Base-by-base conservation (phyloP, 2,329 filamentous ascomycete genomes). In the Pseudopithomyces maydicus region DNA sequence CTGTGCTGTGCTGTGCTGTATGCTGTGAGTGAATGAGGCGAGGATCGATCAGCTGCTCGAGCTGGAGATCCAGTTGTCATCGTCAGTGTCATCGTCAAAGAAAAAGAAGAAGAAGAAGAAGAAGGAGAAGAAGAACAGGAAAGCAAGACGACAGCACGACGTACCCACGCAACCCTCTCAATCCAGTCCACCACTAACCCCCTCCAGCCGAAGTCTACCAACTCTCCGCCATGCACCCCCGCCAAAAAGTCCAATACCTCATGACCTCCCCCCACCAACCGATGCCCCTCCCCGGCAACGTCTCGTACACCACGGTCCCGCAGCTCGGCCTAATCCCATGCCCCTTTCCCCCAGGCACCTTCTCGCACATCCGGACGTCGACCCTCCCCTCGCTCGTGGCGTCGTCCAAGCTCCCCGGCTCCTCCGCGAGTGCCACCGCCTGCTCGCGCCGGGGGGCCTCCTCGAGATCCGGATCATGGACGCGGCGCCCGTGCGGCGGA, bases 381-480 rank as follows among this genome's bases (percentile, higher is more conserved):
- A 79, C 78, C 0, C 77, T 90, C 19, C 83, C 87, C 0, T 80
- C 84, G 0, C 66, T 85, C 1, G 80, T 88, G 32, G 77, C 85
- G 0, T 83, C 84, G 0, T 76, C 82, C 0, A 84, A 86, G 12
- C 80, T 90, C 0, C 84, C 84, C 0, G 74, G 2, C 73, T 89
- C 1, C 79, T 90, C 15, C 78, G 78, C 52, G 83, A 84, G 58
- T 83, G 88, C 61, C 78, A 84, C 66, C 81, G 81, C 22, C 81
- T 83, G 32, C 79, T 90, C 2, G 76, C 79, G 3, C 79, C 81
- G 0, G 80, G 81, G 0, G 87, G 88, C 1, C 76, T 79, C 19
- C 71, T 90, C 12, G 82, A 88, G 56, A 73, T 90, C 15, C 82
- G 83, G 0, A 74, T 90, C 17, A 84, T 90, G 60, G 86, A 90